Conservation (phyloP, 192 early-diverging fungal species). For the Cladochytrium replicatum region DNA sequence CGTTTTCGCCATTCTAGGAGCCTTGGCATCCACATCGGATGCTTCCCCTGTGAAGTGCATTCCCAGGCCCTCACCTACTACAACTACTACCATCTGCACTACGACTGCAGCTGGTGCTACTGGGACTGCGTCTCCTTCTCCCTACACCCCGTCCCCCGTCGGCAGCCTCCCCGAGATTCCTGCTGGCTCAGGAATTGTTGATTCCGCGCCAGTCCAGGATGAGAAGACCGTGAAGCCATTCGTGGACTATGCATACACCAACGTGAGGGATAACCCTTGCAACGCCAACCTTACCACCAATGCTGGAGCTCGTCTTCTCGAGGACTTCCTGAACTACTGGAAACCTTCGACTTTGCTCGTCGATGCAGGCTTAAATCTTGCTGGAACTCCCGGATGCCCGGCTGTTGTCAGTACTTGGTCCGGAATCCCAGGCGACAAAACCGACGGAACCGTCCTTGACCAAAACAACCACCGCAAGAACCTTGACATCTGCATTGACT, state of each 20-base stretch:
- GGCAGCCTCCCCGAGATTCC: neutral
- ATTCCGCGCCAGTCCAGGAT: constrained; percentile 5
- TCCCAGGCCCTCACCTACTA: no score
- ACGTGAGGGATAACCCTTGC: constrained; percentile 13
- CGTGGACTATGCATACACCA: constrained; percentile 10
- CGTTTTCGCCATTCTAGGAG: no score
- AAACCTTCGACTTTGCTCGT: constrained; percentile 9
- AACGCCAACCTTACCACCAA: constrained; percentile 16
- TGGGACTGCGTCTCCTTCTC: no score
- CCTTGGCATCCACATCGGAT: no score
- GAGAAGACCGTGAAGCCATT: constrained; percentile 4
- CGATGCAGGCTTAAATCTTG: constrained; percentile 13
- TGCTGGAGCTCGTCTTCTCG: constrained; percentile 13
- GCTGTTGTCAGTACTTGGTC: constrained; percentile 14
- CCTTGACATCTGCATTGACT: constrained; percentile 1
- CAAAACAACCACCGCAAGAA: constrained; percentile 8
- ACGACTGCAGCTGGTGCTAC: no score
- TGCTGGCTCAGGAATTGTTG: constrained; percentile 8
- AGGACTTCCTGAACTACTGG: constrained; percentile 13
- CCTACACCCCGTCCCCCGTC: neutral
- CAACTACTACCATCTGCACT: no score
- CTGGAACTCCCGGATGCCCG: constrained; percentile 7
- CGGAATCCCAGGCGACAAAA: constrained; percentile 14
- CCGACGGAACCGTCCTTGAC: constrained; percentile 15
- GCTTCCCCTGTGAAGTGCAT: no score